A percentile compares a stretch with the other conserved stretches of the same genome.
phyloP scores from a whole-genome alignment of 129 eudicot species.

The Gnaphalium uliginosum region DNA sequence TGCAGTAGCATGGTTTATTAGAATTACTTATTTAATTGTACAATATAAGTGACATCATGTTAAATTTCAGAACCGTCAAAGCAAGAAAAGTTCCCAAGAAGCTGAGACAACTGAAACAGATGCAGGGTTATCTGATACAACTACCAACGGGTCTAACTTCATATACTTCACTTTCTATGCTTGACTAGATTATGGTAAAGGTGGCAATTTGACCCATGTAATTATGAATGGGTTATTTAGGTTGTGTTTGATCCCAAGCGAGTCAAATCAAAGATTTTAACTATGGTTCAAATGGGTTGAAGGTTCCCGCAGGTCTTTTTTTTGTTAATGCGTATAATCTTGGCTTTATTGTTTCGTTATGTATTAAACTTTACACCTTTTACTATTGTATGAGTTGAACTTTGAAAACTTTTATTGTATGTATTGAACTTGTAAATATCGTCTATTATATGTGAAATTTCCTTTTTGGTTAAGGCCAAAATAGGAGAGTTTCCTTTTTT shows the following conservation, averaged over 20 bases:
- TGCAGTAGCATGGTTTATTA: not conserved
- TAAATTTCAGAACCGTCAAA: slow-evolving; percentile 78
- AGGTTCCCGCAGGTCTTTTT: not conserved
- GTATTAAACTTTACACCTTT: no score
- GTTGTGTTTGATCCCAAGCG: not conserved
- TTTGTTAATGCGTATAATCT: not conserved
- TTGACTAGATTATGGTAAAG: slow-evolving; percentile 2
- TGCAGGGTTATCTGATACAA: slow-evolving; percentile 39
- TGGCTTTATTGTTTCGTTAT: no score
- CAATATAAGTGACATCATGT: not conserved
- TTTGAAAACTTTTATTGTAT: no score
- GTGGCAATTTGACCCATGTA: not conserved
- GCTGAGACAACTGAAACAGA: slow-evolving; percentile 36
- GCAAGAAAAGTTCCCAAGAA: slow-evolving; percentile 63
- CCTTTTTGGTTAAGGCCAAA: no score
- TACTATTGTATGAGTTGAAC: no score
- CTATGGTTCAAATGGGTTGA: not conserved
- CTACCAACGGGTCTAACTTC: slow-evolving; percentile 41
- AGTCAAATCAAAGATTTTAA: not conserved
- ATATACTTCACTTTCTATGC: not conserved
- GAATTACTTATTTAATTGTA: not conserved
- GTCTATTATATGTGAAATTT: no score
- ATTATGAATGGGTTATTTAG: not conserved
- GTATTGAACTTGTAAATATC: no score
- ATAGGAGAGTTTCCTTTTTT: no score